Evolutionary conservation across 2,329 filamentous ascomycete genomes (phyloP).

Genomic region (Neopestalotiopsis clavispora): DNA sequence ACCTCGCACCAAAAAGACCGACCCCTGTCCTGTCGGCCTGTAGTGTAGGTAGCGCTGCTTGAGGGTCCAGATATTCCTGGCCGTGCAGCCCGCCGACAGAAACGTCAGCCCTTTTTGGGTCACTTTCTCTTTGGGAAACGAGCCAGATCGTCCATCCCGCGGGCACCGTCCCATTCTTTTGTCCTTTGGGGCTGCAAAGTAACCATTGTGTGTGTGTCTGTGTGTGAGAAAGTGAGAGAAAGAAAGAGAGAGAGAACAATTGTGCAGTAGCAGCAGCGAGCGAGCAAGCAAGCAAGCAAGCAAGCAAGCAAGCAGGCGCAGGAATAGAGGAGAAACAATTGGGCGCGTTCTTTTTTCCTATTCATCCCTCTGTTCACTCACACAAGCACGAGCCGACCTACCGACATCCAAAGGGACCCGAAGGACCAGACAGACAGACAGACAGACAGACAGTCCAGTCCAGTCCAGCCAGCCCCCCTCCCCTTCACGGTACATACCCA

Average conservation of each 20-base stretch:
- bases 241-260: not conserved
- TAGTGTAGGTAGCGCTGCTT: conserved; percentile 10
- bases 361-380: not conserved
- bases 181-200: not conserved
- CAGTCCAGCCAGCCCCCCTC: not conserved
- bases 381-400: not conserved
- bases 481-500: not conserved
- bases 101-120: conserved; percentile 17
- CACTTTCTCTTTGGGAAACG: conserved; percentile 11
- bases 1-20: not conserved
- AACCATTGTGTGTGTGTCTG: not conserved
- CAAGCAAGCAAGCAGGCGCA: not conserved
- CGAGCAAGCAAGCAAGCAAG: not conserved
- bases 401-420: not conserved
- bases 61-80: conserved; percentile 11
- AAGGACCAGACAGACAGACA: not conserved
- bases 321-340: not conserved
- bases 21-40: not conserved
- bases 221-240: not conserved
- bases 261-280: not conserved
- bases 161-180: conserved; percentile 20
- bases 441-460: not conserved
- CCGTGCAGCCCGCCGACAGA: conserved; percentile 14
- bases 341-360: conserved; percentile 7
- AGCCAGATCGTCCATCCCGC: conserved; percentile 19